Base-by-base conservation (phyloP, 768 basidiomycete species). In the Russula dissimulans region DNA sequence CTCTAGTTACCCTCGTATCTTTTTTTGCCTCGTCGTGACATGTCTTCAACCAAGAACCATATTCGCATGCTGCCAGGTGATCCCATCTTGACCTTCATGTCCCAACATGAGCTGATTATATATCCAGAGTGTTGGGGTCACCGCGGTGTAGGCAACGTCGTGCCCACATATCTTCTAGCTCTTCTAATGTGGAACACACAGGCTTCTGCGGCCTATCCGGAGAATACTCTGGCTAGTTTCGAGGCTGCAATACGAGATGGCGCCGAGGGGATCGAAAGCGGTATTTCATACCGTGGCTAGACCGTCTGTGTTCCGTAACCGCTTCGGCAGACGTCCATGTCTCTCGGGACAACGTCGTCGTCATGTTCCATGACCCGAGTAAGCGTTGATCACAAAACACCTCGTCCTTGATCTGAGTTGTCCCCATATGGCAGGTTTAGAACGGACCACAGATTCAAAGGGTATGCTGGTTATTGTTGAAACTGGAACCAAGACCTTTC, bases 281-380 rank as follows among this genome's bases (percentile, higher is more conserved):
- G 95, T 97, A 94, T 75, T 83, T 77, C 64, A 67, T 66, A 18
- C 59, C 36, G 58, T 65, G 50, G 59, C 38, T 59, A 38, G 10
- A 34, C 51, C 36, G 48, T 61, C 54, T 54, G 48, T 54, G 50
- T 56, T 61, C 73, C 78, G 74, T 84, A 78, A 85, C 82, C 71
- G 70, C 56, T 67, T 75, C 74, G 71, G 67, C 82, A 95, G 95
- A 97, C 83, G 92, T 97, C 68, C 95, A 97, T 73, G 87, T 95
- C 68, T 91, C 95, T 39, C 74, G 76, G 65, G 95, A 99, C 72
- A 80, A 84, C 69, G 82, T 90, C 43, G 87, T 98, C 38, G 73
- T 97, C 50, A 91, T 97, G 90, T 97, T 95, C 75, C 95, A 99
- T 73, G 95, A 97, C 72, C 89, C 92, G 15, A 81, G 85, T 88